Percentiles rank a stretch among this genome's conserved stretches.
phyloP scores from a whole-genome alignment of 2,329 filamentous ascomycete species.

The Aspergillus persii region DNA sequence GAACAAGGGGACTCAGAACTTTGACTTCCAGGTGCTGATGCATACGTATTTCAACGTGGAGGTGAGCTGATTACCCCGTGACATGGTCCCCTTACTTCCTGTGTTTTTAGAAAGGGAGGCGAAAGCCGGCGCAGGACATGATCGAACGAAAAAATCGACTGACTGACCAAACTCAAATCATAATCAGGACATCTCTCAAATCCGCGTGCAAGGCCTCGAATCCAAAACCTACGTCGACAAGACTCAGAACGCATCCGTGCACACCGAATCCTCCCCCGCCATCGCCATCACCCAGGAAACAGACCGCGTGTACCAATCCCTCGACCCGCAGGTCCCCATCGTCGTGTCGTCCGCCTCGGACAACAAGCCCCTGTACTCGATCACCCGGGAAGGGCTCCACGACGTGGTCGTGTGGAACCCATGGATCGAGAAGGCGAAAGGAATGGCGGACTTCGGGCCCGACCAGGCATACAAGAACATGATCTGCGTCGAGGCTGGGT shows the following conservation, averaged over 20 bases:
- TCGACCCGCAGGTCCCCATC: conserved; percentile 51
- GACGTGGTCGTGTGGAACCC: conserved; percentile 98
- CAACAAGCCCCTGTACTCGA: conserved; percentile 62
- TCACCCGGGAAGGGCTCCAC: conserved; percentile 78
- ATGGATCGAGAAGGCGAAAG: conserved; percentile 79
- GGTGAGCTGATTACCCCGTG: conserved; percentile 51
- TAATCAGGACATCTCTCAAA: conserved; percentile 71
- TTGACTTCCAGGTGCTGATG: conserved; percentile 87
- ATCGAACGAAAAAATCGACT: background rate
- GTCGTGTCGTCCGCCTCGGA: conserved; percentile 46
- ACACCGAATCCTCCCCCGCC: conserved; percentile 63
- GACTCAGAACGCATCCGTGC: conserved; percentile 61
- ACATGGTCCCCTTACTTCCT: background rate
- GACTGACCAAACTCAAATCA: background rate
- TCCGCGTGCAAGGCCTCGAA: conserved; percentile 72
- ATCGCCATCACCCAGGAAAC: conserved; percentile 74
- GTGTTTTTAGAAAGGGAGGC: background rate
- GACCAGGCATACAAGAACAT: conserved; percentile 90
- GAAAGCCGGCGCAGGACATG: background rate
- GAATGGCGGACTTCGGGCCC: conserved; percentile 83
- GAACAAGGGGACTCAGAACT: conserved; percentile 78
- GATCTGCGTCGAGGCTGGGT: conserved; percentile 90
- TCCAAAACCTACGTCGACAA: conserved; percentile 81
- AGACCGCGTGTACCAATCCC: conserved; percentile 78
- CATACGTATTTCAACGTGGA: conserved; percentile 85